These are phyloP conservation scores for Prunus mume DNA, from an alignment of 306 rosid genomes.

Conservation along the genomic window DNA sequence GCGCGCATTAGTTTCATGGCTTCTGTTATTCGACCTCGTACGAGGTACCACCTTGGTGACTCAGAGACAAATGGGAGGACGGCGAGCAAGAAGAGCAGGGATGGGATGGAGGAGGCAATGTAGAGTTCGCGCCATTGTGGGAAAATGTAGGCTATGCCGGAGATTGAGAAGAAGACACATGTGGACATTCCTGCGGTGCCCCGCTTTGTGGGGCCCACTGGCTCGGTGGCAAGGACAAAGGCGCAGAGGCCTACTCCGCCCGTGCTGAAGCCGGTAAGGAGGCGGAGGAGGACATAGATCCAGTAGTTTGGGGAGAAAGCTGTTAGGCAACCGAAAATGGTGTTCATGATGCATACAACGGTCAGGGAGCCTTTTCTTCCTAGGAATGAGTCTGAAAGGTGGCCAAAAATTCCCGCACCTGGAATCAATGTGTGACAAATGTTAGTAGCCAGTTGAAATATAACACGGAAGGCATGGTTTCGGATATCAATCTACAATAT, in stretches of 20 bases:
- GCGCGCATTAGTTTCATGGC: slow-evolving; percentile 63
- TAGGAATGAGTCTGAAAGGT: slow-evolving; percentile 71
- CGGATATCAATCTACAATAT: background rate
- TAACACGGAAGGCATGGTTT: background rate
- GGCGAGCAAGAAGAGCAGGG: slow-evolving; percentile 50
- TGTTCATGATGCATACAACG: slow-evolving; percentile 63
- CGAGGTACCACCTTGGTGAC: slow-evolving; percentile 95
- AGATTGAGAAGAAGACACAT: slow-evolving; percentile 87
- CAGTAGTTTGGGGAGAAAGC: slow-evolving; percentile 60
- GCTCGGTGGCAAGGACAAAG: slow-evolving; percentile 80
- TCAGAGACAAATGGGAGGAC: slow-evolving; percentile 73
- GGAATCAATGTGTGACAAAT: slow-evolving; percentile 5
- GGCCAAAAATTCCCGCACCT: slow-evolving; percentile 96
- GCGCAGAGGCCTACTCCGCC: slow-evolving; percentile 91
- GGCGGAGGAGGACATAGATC: slow-evolving; percentile 59
- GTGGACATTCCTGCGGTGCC: slow-evolving; percentile 82
- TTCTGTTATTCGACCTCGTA: slow-evolving; percentile 54
- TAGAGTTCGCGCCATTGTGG: slow-evolving; percentile 73
- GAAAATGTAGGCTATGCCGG: slow-evolving; percentile 60
- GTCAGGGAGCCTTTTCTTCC: slow-evolving; percentile 85
- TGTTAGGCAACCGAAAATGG: slow-evolving; percentile 73
- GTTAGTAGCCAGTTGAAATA: background rate
- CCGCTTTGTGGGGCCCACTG: slow-evolving; percentile 69
- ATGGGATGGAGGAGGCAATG: slow-evolving; percentile 68
- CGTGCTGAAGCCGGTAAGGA: slow-evolving; percentile 78